Base-by-base conservation (phyloP, 768 basidiomycete species). In the Amanita thiersii region DNA sequence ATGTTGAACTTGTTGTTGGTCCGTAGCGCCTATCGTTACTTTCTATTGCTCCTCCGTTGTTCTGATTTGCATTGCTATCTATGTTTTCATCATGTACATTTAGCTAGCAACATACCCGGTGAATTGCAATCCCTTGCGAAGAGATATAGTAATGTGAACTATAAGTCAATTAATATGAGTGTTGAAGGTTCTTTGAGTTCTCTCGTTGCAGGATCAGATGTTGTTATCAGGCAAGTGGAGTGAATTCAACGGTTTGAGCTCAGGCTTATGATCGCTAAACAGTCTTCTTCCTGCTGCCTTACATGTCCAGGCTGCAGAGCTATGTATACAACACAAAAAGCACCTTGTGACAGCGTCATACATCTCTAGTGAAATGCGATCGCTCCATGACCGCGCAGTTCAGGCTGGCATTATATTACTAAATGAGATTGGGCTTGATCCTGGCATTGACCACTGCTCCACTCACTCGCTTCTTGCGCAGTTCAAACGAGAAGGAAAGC, bases 331-430 rank as follows among this genome's bases (percentile, higher is more conserved):
- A 24, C 64, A 79, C 46, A 51, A 61, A 8, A 86, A 81, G 47
- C 84, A 93, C 48, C 70, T 97, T 43, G 77, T 97, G 39, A 96
- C 93, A 0, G 90, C 93, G 0, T 93, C 90, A 3, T 97, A 97
- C 55, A 80, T 86, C 48, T 88, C 87, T 1, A 72, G 73, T 0
- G 77, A 70, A 6, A 96, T 96, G 90, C 61, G 66, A 5, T 62
- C 60, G 0, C 57, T 94, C 14, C 66, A 90, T 52, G 49, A 69
- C 8, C 56, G 87, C 3, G 87, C 90, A 3, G 46, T 66, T 26
- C 54, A 68, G 3, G 71, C 78, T 1, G 73, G 75, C 24, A 73
- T 93, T 5, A 62, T 93, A 1, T 63, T 96, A 1, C 68, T 96
- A 31, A 93, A 90, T 50, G 93, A 97, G 60, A 88, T 94, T 26